These are phyloP conservation scores for Coemansia sp. DNA, from an alignment of 371 early-diverging fungal genomes.

Conservation along the genomic window DNA sequence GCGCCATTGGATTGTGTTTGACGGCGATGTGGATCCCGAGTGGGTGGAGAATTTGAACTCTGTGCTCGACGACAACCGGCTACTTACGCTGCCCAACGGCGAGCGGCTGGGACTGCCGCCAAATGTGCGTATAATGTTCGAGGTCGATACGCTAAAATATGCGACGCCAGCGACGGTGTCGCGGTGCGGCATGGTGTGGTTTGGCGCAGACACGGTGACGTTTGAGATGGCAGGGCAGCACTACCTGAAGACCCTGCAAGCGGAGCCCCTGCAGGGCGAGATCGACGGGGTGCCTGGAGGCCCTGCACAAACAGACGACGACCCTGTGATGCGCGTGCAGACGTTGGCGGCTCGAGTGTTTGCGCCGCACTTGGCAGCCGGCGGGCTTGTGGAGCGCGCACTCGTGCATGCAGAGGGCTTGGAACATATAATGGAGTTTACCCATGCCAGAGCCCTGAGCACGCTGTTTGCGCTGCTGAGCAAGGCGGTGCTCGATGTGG, in stretches of 20 bases:
- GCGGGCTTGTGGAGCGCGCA: slow-evolving; percentile 74
- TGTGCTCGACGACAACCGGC: slow-evolving; percentile 95
- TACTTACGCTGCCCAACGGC: slow-evolving; percentile 97
- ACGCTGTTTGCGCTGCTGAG: slow-evolving; percentile 91
- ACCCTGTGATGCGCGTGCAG: slow-evolving; percentile 69
- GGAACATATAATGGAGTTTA: slow-evolving; percentile 97
- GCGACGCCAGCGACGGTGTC: slow-evolving; percentile 98
- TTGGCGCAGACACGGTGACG: slow-evolving; percentile 87
- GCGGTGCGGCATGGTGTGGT: slow-evolving; percentile 99
- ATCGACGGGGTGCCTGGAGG: slow-evolving; percentile 55
- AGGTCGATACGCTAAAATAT: slow-evolving; percentile 94
- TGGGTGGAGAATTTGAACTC: slow-evolving; percentile 99
- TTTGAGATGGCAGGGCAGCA: slow-evolving; percentile 77
- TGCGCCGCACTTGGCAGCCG: slow-evolving; percentile 66
- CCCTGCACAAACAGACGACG: background rate
- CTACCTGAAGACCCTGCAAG: slow-evolving; percentile 78
- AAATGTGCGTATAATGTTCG: slow-evolving; percentile 98
- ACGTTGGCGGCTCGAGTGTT: slow-evolving; percentile 72
- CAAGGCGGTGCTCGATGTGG: slow-evolving; percentile 78
- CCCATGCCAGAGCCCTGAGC: slow-evolving; percentile 76
- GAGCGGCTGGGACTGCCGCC: slow-evolving; percentile 94
- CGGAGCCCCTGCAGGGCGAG: slow-evolving; percentile 81
- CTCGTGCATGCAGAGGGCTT: slow-evolving; percentile 68
- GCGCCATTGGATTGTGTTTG: slow-evolving; percentile 99
- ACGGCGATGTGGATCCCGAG: slow-evolving; percentile 98